Evolutionary conservation across 257 asterid species (phyloP).

Genomic region (Nicotiana sylvestris): DNA sequence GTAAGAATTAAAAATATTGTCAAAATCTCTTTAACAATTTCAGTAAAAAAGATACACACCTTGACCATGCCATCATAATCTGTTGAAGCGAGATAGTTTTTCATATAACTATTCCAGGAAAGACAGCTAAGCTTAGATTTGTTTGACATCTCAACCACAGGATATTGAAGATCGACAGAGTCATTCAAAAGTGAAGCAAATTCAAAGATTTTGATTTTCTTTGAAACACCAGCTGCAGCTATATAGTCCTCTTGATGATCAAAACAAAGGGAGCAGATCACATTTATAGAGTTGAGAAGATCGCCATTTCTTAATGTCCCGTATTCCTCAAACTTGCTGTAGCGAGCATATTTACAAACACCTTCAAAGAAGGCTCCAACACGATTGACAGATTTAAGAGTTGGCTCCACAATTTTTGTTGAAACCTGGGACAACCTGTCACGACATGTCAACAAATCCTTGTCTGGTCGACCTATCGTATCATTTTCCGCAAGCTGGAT

Average conservation of each 20-base stretch:
- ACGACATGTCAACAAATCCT: conserved; percentile 25
- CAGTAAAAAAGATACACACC: conserved; percentile 26
- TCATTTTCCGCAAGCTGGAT: conserved; percentile 17
- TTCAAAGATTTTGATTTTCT: conserved; percentile 52
- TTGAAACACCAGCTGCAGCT: conserved; percentile 52
- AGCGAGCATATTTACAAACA: conserved; percentile 46
- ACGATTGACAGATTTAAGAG: conserved; percentile 11
- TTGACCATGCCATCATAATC: conserved; percentile 55
- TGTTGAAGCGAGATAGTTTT: conserved; percentile 41
- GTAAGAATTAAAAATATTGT: neutral
- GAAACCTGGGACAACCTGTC: conserved; percentile 12
- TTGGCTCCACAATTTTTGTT: neutral
- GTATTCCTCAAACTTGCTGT: conserved; percentile 37
- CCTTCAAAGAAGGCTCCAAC: conserved; percentile 44
- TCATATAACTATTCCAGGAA: conserved; percentile 56
- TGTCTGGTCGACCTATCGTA: conserved; percentile 24
- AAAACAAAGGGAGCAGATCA: conserved; percentile 46
- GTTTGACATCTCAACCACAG: conserved; percentile 42
- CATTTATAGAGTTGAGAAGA: conserved; percentile 31
- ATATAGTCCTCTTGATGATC: conserved; percentile 45
- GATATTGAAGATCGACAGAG: conserved; percentile 49
- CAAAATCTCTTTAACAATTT: neutral
- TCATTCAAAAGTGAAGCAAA: conserved; percentile 33
- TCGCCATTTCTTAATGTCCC: conserved; percentile 37
- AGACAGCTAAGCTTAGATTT: conserved; percentile 43